phyloP scores from a whole-genome alignment of 345 rosid genomes.

The Abelmoschus esculentus region DNA sequence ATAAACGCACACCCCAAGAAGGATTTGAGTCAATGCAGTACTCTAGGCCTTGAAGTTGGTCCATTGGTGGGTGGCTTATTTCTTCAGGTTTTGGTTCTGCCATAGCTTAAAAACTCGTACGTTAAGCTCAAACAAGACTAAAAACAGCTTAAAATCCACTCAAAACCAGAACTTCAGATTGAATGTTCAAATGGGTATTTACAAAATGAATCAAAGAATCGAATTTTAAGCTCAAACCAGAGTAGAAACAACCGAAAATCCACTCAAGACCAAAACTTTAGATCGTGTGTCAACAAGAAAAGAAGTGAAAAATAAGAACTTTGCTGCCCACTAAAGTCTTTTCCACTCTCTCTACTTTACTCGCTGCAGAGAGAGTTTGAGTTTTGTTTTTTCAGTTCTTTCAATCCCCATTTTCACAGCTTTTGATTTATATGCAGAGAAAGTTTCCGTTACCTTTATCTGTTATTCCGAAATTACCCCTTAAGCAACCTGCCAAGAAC shows the following conservation, averaged over 20 bases:
- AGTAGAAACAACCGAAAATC: no score
- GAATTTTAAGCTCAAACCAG: background rate
- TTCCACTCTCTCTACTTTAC: background rate
- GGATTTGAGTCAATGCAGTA: constrained; percentile 98
- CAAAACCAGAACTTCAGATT: background rate
- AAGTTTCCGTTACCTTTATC: constrained; percentile 2
- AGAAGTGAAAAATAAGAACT: constrained; percentile 12
- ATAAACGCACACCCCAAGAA: constrained; percentile 63
- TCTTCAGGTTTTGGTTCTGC: constrained; percentile 87
- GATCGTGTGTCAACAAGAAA: background rate
- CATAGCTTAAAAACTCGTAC: constrained; percentile 28
- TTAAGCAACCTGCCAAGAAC: constrained; percentile 1
- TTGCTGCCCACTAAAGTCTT: constrained; percentile 27
- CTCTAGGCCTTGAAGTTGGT: constrained; percentile 98
- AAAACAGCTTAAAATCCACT: background rate
- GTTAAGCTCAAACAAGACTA: background rate
- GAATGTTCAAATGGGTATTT: constrained; percentile 2
- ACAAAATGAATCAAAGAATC: constrained; percentile 12
- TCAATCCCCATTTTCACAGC: background rate
- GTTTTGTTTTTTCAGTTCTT: background rate
- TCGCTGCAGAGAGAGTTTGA: background rate
- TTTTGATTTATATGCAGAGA: background rate
- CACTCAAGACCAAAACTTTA: no score
- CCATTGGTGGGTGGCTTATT: constrained; percentile 85
- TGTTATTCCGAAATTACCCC: background rate